phyloP scores from a whole-genome alignment of 805 yeast genomes.

The Candida hungchunana region DNA sequence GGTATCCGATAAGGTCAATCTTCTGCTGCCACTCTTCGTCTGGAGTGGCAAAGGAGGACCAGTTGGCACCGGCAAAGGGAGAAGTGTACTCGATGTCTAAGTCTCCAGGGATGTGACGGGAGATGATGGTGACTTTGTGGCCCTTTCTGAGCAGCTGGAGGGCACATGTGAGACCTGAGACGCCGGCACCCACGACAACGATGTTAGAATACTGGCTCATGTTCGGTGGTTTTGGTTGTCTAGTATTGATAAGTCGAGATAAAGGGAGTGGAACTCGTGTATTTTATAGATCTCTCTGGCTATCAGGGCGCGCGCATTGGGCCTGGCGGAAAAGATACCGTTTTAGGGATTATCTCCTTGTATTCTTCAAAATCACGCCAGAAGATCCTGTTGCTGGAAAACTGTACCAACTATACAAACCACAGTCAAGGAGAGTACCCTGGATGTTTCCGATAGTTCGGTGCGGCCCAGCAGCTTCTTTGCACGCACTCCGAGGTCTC shows the following conservation, averaged over 20 bases:
- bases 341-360: constrained; percentile 13
- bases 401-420: constrained; percentile 12
- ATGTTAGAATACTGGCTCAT: not conserved
- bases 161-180: constrained; percentile 54
- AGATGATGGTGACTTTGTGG: constrained; percentile 40
- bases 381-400: constrained; percentile 22
- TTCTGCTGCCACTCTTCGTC: constrained; percentile 36
- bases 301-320: no score
- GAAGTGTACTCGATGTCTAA: constrained; percentile 50
- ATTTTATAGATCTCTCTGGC: no score
- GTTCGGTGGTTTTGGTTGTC: not conserved
- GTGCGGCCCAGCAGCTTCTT: constrained; percentile 8
- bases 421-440: constrained; percentile 12
- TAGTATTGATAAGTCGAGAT: no score
- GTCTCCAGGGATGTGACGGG: constrained; percentile 54
- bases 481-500: constrained; percentile 22
- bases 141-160: constrained; percentile 36
- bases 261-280: no score
- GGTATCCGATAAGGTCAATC: constrained; percentile 47
- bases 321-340: constrained; percentile 15
- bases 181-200: constrained; percentile 39
- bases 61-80: constrained; percentile 71
- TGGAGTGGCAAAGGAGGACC: constrained; percentile 53
- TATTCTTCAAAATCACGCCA: constrained; percentile 1
- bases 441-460: constrained; percentile 8